phyloP scores from a whole-genome alignment of 805 yeast species.

The Groenewaldozyma tartarivorans region DNA sequence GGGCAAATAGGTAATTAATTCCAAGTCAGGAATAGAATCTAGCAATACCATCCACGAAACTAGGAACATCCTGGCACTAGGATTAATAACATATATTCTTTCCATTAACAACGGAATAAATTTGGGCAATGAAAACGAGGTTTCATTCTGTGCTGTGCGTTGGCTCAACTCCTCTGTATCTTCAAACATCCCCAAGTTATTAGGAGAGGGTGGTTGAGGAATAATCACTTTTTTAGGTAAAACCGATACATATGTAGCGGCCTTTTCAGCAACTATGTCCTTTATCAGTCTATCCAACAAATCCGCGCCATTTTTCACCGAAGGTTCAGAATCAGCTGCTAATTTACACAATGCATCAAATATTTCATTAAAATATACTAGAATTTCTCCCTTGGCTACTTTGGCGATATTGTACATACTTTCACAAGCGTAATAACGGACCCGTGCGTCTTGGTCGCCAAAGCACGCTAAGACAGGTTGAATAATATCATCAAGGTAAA shows the following conservation, averaged over 20 bases:
- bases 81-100: slow-evolving; percentile 84
- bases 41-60: slow-evolving; percentile 91
- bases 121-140: slow-evolving; percentile 67
- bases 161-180: slow-evolving; percentile 23
- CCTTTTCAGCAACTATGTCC: slow-evolving; percentile 91
- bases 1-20: slow-evolving; percentile 77
- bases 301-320: slow-evolving; percentile 94
- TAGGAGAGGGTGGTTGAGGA: slow-evolving; percentile 47
- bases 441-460: slow-evolving; percentile 96
- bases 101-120: slow-evolving; percentile 89
- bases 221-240: slow-evolving; percentile 32
- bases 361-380: slow-evolving; percentile 84
- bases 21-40: slow-evolving; percentile 87
- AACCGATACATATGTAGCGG: slow-evolving; percentile 60
- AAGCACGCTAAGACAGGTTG: slow-evolving; percentile 93
- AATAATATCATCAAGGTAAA: slow-evolving; percentile 72
- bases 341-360: slow-evolving; percentile 86
- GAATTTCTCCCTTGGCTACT: slow-evolving; percentile 90
- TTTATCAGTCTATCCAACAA: slow-evolving; percentile 80
- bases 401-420: slow-evolving; percentile 91
- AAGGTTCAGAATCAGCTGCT: slow-evolving; percentile 82
- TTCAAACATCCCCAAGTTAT: slow-evolving; percentile 34
- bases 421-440: slow-evolving; percentile 94
- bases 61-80: slow-evolving; percentile 82
- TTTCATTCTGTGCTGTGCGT: slow-evolving; percentile 31